These are phyloP conservation scores for Amanita muscaria DNA, from an alignment of 768 basidiomycete genomes.

Conservation along the genomic window DNA sequence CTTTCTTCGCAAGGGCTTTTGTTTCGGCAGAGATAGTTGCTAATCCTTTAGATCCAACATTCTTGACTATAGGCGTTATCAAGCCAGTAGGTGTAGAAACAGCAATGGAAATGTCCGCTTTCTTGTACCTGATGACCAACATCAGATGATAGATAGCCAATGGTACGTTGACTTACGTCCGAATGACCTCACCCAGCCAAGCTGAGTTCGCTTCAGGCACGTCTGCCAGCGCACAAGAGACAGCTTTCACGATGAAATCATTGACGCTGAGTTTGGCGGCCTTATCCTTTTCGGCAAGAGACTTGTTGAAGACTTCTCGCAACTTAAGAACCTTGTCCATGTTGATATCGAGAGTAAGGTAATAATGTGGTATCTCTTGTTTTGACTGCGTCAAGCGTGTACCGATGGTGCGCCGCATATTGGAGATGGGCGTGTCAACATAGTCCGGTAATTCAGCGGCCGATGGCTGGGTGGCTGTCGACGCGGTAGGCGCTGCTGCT, in stretches of 20 bases:
- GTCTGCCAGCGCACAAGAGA: slow-evolving; percentile 82
- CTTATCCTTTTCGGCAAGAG: slow-evolving; percentile 81
- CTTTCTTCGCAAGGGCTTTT: slow-evolving; percentile 89
- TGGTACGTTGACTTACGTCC: slow-evolving; percentile 59
- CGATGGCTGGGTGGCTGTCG: slow-evolving; percentile 37
- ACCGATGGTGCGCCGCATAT: slow-evolving; percentile 93
- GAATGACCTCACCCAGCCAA: slow-evolving; percentile 92
- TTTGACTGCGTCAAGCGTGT: slow-evolving; percentile 87
- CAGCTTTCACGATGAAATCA: slow-evolving; percentile 96
- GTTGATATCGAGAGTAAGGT: slow-evolving; percentile 88
- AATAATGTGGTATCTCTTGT: slow-evolving; percentile 94
- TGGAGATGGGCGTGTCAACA: slow-evolving; percentile 82
- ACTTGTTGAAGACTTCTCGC: slow-evolving; percentile 91
- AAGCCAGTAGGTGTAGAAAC: slow-evolving; percentile 94
- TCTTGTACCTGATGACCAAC: slow-evolving; percentile 63
- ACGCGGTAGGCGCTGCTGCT: slow-evolving; percentile 34
- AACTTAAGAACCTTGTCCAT: slow-evolving; percentile 96
- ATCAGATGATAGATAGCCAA: not conserved
- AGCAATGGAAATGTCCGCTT: slow-evolving; percentile 94
- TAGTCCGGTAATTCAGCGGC: slow-evolving; percentile 63
- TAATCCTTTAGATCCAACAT: slow-evolving; percentile 88
- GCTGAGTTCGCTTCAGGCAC: slow-evolving; percentile 98
- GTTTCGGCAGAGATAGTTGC: slow-evolving; percentile 88
- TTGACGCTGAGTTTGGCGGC: slow-evolving; percentile 91
- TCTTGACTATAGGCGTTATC: slow-evolving; percentile 95